Base-by-base conservation (phyloP, 2,329 filamentous ascomycete genomes). In the Ascochyta fabae region DNA sequence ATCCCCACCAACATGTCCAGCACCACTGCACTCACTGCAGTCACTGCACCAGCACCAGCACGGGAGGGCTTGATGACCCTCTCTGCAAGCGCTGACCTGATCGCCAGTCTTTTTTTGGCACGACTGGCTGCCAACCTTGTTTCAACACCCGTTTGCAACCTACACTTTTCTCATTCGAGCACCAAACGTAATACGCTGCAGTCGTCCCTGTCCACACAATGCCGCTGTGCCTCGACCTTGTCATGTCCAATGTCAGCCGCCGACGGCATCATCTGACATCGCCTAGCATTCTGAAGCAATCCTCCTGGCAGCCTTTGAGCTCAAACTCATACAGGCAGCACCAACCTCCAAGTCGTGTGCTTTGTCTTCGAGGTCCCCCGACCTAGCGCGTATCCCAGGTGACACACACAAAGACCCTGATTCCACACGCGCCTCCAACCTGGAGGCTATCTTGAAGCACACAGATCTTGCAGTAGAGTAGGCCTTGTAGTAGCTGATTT, bases 51-150 rank as follows among this genome's bases (percentile, higher is more conserved):
- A 31, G 29, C 29, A 10, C 27, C 27, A 29, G 27, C 27, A 13
- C 29, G 24, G 24, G 24, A 26, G 24, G 24, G 27, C 27, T 29
- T 29, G 38, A 46, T 48, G 50, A 53, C 23, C 50, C 49, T 47
- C 51, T 54, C 53, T 60, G 48, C 69, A 73, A 69, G 68, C 71
- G 70, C 70, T 70, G 68, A 64, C 12, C 29, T 15, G 61, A 59
- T 49, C 60, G 51, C 44, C 49, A 54, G 50, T 61, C 58, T 65
- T 31, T 31, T 31, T 31, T 65, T 66, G 65, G 67, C 59, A 64
- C 55, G 26, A 57, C 48, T 56, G 53, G 54, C 48, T 45, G 48
- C 27, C 44, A 48, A 48, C 44, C 48, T 33, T 52, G 54, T 53
- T 48, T 53, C 54, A 48, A 27, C 33, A 19, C 16, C 34, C 27